These are phyloP conservation scores for Microstegium vimineum DNA, from an alignment of 176 grass and related monocot genomes.

Conservation along the genomic window DNA sequence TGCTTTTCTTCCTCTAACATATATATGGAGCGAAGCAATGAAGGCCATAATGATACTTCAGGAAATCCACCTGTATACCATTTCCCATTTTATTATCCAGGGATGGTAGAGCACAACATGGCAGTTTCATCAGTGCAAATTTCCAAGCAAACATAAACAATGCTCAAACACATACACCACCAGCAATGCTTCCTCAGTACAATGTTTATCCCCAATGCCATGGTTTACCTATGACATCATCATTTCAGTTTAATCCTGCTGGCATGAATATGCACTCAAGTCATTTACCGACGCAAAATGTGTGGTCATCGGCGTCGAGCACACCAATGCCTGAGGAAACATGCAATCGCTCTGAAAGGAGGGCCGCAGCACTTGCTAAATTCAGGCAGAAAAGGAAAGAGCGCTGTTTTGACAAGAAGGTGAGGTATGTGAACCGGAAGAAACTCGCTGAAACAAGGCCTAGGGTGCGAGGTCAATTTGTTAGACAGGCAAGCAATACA, in stretches of 20 bases:
- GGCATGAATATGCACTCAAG: constrained; percentile 52
- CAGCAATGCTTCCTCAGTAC: constrained; percentile 54
- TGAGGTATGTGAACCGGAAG: constrained; percentile 87
- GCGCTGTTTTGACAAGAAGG: constrained; percentile 94
- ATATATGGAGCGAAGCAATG: constrained; percentile 55
- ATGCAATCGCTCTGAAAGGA: constrained; percentile 49
- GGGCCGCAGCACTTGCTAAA: constrained; percentile 78
- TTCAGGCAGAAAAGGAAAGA: constrained; percentile 93
- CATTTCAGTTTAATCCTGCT: constrained; percentile 60
- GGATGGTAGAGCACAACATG: constrained; percentile 57
- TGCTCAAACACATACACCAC: constrained; percentile 39
- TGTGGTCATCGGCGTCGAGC: constrained; percentile 47
- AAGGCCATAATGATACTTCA: constrained; percentile 50
- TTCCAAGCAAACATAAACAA: constrained; percentile 63
- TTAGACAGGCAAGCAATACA: constrained; percentile 53
- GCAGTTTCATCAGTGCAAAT: constrained; percentile 41
- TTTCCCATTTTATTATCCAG: constrained; percentile 77
- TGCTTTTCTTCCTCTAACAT: constrained; percentile 59
- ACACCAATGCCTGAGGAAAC: constrained; percentile 46
- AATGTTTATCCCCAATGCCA: constrained; percentile 55
- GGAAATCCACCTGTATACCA: constrained; percentile 48
- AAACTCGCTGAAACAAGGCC: constrained; percentile 81
- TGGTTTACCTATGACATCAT: constrained; percentile 45
- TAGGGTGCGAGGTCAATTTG: constrained; percentile 89
- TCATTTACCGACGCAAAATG: constrained; percentile 46